Base-by-base conservation (phyloP, 495 filamentous ascomycete genomes). In the Halenospora varia region DNA sequence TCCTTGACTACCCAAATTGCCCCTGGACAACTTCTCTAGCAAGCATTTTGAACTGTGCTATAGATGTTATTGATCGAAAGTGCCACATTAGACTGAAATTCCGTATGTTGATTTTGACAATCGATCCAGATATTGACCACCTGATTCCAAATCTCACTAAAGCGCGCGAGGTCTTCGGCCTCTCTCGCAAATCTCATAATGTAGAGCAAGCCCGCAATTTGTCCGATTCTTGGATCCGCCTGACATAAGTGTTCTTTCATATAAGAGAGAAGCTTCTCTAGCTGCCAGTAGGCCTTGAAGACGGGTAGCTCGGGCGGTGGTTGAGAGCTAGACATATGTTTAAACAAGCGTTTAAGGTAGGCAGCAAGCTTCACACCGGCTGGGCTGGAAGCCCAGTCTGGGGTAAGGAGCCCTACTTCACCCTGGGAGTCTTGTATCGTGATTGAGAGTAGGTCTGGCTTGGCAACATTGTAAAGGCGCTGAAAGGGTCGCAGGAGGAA, bases 241-340 rank as follows among this genome's bases (percentile, higher is more conserved):
- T 53, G 41, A n/a, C n/a, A n/a, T n/a, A n/a, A n/a, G 41, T 59
- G 48, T 10, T 22, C 18, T 20, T 48, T 53, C 6, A 59, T 53
- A 3, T 20, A 10, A 22, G 35, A 40, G 17, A 59, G 17, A 59
- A 59, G 49, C 19, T 17, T 2, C 22, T 59, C 48, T 10, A 59
- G 56, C 25, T 59, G 20, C 56, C 56, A 59, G 24, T 52, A 59
- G 13, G 48, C 56, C 40, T 59, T 48, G 19, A 59, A 53, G 22
- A 52, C 42, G n/a, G 39, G 56, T 2, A 11, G 17, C 1, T 47
- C 20, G 40, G 25, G 35, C 39, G 19, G 25, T 10, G 49, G 48
- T 48, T 18, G 2, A 1, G 48, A 48, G 48, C 48, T 48, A 25
- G 40, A 52, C 23, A 60, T 19, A 55, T 55, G 25, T 10, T n/a